Evolutionary conservation across 1,139 yeast genomes (phyloP).

Genomic region (Yamadazyma taylorii): DNA sequence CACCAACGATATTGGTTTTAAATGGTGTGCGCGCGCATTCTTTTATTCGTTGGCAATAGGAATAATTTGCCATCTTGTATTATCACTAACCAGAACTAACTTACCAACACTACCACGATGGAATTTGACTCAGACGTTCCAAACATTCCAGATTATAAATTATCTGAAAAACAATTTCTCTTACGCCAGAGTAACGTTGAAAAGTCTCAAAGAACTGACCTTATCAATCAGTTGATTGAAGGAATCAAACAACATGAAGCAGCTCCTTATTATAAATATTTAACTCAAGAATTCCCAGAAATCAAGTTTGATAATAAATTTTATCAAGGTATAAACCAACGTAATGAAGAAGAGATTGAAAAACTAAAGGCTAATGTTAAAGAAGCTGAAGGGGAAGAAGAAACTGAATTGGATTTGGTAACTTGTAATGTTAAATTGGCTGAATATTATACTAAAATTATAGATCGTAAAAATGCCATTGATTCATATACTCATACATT

Average conservation of each 20-base stretch:
- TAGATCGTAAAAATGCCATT: constrained; percentile 77
- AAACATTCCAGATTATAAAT: constrained; percentile 74
- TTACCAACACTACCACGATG: constrained; percentile 21
- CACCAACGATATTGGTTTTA: too few species aligned
- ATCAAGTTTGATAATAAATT: constrained; percentile 59
- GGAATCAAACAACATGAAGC: constrained; percentile 60
- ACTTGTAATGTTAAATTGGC: constrained; percentile 80
- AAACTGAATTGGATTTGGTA: constrained; percentile 81
- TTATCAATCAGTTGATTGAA: constrained; percentile 48
- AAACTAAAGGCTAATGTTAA: constrained; percentile 63
- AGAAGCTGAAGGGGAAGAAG: constrained; percentile 83
- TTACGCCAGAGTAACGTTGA: constrained; percentile 33
- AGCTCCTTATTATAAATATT: constrained; percentile 83
- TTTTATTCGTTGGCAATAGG: too few species aligned
- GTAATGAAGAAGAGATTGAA: constrained; percentile 55
- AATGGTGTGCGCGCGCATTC: too few species aligned
- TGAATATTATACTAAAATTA: constrained; percentile 81
- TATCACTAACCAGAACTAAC: constrained; percentile 9
- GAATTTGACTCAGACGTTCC: constrained; percentile 49
- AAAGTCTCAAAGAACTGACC: constrained; percentile 31
- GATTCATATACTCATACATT: constrained; percentile 71
- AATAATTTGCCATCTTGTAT: not conserved
- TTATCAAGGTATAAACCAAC: constrained; percentile 49
- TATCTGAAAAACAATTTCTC: constrained; percentile 76
- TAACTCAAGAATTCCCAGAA: constrained; percentile 51